These are phyloP conservation scores for Talaromyces liani DNA, from an alignment of 495 filamentous ascomycete genomes.

Conservation along the genomic window DNA sequence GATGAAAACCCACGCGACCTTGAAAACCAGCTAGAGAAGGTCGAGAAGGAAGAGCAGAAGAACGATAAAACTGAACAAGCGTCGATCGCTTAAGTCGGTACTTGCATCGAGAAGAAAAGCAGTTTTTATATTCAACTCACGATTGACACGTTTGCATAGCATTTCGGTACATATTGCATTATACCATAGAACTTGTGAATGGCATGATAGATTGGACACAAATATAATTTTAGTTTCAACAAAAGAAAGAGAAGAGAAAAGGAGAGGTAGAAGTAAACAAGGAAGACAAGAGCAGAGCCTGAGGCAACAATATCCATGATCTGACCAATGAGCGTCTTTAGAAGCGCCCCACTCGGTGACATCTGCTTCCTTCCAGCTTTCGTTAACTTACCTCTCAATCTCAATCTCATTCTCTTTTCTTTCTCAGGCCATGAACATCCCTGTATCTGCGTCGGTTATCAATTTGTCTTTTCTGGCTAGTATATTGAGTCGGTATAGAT, in stretches of 20 bases:
- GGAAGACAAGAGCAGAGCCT: background rate
- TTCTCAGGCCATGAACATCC: background rate
- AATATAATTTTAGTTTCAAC: background rate
- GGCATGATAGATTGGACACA: background rate
- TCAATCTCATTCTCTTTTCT: background rate
- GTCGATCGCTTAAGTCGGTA: background rate
- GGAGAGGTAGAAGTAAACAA: background rate
- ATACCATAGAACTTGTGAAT: background rate
- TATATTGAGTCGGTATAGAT: too few relatives aligned
- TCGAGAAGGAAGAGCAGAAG: conserved; percentile 11
- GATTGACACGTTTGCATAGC: background rate
- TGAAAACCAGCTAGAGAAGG: conserved; percentile 13
- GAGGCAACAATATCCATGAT: background rate
- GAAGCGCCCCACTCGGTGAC: background rate
- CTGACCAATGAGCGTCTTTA: background rate
- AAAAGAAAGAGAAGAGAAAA: background rate
- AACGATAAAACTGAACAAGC: background rate
- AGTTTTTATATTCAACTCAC: background rate
- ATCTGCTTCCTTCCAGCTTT: background rate
- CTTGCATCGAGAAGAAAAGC: background rate
- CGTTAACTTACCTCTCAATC: background rate
- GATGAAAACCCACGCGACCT: conserved; percentile 7
- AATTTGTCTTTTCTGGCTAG: too few relatives aligned
- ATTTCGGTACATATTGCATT: conserved; percentile 1
- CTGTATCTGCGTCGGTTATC: background rate